Evolutionary conservation across 805 yeast genomes (phyloP).

Genomic region (Saccharomyces cerevisiae): DNA sequence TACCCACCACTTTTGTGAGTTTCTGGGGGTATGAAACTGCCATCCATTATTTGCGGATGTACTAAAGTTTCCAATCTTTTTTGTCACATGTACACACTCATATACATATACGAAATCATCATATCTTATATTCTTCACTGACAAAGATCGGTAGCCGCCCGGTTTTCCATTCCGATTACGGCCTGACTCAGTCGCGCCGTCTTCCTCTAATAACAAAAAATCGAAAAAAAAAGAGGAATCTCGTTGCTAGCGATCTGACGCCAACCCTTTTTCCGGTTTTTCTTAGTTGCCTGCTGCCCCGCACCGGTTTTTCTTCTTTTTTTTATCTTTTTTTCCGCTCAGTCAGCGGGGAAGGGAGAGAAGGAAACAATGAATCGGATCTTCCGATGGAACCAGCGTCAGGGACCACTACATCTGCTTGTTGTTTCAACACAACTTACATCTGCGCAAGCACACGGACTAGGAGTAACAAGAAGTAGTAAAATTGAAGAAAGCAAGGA

Average conservation of each 20-base stretch:
- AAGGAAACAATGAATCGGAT: not conserved
- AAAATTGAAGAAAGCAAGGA: not conserved
- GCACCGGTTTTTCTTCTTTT: not conserved
- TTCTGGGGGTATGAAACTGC: slow-evolving; percentile 52
- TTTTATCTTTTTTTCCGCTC: not conserved
- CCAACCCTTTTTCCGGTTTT: not conserved
- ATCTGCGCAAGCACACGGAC: not conserved
- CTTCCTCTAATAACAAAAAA: not conserved
- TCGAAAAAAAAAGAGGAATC: not conserved
- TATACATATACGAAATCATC: not conserved
- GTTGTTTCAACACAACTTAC: not conserved
- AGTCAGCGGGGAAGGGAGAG: not conserved
- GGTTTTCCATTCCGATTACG: no score
- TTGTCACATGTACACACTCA: not conserved
- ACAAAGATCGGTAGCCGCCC: not conserved
- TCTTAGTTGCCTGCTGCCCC: not conserved
- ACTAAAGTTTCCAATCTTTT: not conserved
- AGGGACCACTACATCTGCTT: not conserved
- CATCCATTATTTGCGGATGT: slow-evolving; percentile 4
- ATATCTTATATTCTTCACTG: not conserved
- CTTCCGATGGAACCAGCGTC: not conserved
- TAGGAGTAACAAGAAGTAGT: not conserved
- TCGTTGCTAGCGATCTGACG: not conserved
- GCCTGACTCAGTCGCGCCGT: not conserved
- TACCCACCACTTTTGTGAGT: slow-evolving; percentile 67